Percentiles rank a stretch among this genome's conserved stretches.
phyloP scores from a whole-genome alignment of 2,329 filamentous ascomycete species.

The Xylaria sp. region DNA sequence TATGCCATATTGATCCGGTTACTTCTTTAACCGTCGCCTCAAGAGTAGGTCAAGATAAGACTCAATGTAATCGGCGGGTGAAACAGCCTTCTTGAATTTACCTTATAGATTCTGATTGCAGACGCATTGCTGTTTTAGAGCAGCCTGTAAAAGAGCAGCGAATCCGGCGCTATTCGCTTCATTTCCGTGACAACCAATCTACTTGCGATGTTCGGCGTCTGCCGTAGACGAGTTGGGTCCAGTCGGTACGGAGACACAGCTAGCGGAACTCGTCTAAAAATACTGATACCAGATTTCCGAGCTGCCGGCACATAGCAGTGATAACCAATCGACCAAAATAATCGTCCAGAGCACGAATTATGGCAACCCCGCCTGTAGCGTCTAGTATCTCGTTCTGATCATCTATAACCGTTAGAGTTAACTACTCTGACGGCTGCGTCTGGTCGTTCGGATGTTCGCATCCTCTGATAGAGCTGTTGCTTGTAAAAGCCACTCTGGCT shows the following conservation, averaged over 20 bases:
- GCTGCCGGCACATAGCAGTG: not conserved
- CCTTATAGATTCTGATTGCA: not conserved
- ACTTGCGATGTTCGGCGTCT: no score
- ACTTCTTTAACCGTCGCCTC: not conserved
- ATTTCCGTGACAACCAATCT: no score
- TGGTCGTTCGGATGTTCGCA: not conserved
- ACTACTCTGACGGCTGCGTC: not conserved
- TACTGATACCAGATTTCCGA: not conserved
- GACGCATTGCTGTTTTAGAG: no score
- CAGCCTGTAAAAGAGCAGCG: no score
- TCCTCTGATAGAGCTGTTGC: not conserved
- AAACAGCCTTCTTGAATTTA: not conserved
- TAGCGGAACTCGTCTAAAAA: not conserved
- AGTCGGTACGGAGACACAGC: not conserved
- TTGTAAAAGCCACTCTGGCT: no score
- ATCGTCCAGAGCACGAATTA: not conserved
- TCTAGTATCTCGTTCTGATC: conserved; percentile 2
- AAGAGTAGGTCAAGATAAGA: not conserved
- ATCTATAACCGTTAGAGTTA: not conserved
- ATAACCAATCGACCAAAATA: not conserved
- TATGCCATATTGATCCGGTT: not conserved
- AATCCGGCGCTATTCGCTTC: no score
- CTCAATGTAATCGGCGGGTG: not conserved
- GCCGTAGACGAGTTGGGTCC: no score
- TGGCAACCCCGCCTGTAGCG: not conserved